Conservation (phyloP, 345 rosid genomes). For the Iberis pinnata region DNA sequence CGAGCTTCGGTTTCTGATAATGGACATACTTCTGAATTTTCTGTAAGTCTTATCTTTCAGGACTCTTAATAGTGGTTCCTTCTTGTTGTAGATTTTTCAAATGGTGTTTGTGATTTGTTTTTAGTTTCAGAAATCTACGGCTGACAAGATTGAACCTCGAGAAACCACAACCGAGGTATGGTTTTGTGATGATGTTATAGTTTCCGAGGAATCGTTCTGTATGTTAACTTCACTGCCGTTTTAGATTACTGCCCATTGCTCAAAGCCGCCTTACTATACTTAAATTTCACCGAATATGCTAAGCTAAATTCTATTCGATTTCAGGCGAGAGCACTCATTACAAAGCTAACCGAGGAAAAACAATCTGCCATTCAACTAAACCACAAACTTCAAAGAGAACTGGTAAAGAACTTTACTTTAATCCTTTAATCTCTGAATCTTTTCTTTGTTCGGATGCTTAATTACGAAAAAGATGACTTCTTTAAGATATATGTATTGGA, state of each 20-base stretch:
- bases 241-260: no score
- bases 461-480: neutral
- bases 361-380: slow-evolving; percentile 46
- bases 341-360: slow-evolving; percentile 59
- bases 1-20: slow-evolving; percentile 51
- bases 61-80: neutral
- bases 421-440: neutral
- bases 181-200: no score
- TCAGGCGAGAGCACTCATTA: slow-evolving; percentile 48
- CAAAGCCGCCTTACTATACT: no score
- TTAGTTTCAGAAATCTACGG: slow-evolving; percentile 26
- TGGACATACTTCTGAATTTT: slow-evolving; percentile 45
- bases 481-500: neutral
- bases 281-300: no score
- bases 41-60: slow-evolving; percentile 37
- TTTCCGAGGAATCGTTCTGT: no score
- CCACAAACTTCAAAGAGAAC: slow-evolving; percentile 54
- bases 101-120: neutral
- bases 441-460: no score
- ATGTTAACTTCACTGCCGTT: no score
- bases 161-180: slow-evolving; percentile 46
- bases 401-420: slow-evolving; percentile 40
- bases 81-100: neutral
- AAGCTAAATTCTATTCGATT: no score
- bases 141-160: slow-evolving; percentile 31